Evolutionary conservation across 306 rosid species (phyloP), one percentile per base, ranked within the genome.

Genomic region (Quercus gilva): DNA sequence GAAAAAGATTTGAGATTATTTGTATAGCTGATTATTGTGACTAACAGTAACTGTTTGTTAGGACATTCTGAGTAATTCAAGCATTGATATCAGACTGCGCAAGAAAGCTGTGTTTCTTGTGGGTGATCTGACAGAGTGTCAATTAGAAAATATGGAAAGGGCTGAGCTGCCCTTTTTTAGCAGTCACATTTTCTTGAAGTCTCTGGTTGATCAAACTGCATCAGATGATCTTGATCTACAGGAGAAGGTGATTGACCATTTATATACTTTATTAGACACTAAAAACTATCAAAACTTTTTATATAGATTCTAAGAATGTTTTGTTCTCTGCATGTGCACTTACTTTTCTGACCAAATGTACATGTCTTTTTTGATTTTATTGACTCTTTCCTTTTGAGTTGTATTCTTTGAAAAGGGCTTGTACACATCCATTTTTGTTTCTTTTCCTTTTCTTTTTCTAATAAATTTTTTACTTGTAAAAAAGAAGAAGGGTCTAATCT

Each of bases 161-260:
- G 82, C 74, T 8, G 90, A 85, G 83, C 84, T 51, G 5, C 82
- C 95, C 9, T 77, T 91, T 87, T 86, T 92, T 73, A 85, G 82
- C 52, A 79, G 82, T 76, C 85, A 64, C 56, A 25, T 75, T 86
- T 85, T 94, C 76, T 87, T 94, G 90, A 94, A 92, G 86, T 90
- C 95, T 5, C 79, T 92, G 69, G 95, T 94, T 77, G 95, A 90
- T 89, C 88, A 91, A 75, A 89, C 85, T 13, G 81, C 89, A 75
- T 91, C 97, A 31, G 73, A 84, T 5, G 92, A 94, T 80, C 90
- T 94, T 80, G 94, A 91, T 82, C 91, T 92, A 82, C 94, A 87
- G 83, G 97, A 94, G 79, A 94, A 94, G 99, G 99, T 91, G 55
- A n/a, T 67, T 35, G 52, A 67, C 52, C 25, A 35, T 67, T 26